phyloP scores from a whole-genome alignment of 2,329 filamentous ascomycete genomes.

The Cylindrodendrum hubeiense region DNA sequence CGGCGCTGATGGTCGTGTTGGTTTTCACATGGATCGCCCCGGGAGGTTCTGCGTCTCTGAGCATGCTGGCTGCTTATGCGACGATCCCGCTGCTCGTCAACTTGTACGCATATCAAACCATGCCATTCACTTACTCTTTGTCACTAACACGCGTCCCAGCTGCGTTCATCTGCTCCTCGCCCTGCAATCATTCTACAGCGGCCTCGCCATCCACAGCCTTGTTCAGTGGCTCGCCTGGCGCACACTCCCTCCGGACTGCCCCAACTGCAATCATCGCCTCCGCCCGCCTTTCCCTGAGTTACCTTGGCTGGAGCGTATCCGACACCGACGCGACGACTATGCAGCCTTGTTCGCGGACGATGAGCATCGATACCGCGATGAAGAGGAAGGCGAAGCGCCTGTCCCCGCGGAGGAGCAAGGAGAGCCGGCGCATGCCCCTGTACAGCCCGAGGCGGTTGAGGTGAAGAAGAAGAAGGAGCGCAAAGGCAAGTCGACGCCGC shows the following conservation, averaged over 20 bases:
- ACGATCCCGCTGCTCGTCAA: constrained; percentile 56
- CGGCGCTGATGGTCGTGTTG: constrained; percentile 53
- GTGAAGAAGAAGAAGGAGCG: constrained; percentile 38
- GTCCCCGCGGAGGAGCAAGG: constrained; percentile 17
- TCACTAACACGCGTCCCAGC: constrained; percentile 40
- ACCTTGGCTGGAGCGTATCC: constrained; percentile 48
- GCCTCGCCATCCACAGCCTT: constrained; percentile 53
- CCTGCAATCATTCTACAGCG: constrained; percentile 53
- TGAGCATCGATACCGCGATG: constrained; percentile 43
- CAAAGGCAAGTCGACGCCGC: constrained; percentile 39
- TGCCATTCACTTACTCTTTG: background rate
- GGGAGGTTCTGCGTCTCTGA: constrained; percentile 45
- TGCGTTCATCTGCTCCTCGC: constrained; percentile 54
- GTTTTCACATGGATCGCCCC: constrained; percentile 55
- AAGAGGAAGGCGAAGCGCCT: constrained; percentile 35
- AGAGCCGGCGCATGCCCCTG: constrained; percentile 14
- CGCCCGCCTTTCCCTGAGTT: constrained; percentile 53
- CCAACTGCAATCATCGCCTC: constrained; percentile 54
- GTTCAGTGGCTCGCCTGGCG: constrained; percentile 56
- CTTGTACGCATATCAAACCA: constrained; percentile 49
- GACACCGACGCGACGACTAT: constrained; percentile 30
- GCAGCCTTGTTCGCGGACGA: constrained; percentile 40
- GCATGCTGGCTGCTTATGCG: constrained; percentile 57
- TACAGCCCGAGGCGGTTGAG: constrained; percentile 38
- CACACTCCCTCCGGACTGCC: constrained; percentile 54